These are phyloP conservation scores for Erodium texanum DNA, from an alignment of 441 rosid genomes.

Conservation along the genomic window DNA sequence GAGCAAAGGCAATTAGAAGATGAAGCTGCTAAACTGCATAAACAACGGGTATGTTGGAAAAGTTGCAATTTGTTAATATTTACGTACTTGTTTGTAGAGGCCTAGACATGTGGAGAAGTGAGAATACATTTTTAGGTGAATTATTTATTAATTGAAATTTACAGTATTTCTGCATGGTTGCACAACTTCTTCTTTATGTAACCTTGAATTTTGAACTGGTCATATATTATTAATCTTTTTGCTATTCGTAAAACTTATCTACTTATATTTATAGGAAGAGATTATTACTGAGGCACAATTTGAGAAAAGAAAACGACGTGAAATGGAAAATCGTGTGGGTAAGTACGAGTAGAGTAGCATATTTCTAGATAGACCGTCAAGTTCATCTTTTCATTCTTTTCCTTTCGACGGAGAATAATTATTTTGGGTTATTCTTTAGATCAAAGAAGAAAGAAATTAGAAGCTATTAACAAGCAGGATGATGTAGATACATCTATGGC, in stretches of 20 bases:
- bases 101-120: conserved; percentile 8
- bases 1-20: conserved; percentile 65
- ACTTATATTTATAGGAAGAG: conserved; percentile 48
- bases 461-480: conserved; percentile 51
- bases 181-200: conserved; percentile 7
- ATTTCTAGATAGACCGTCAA: conserved; percentile 2
- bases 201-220: conserved; percentile 4
- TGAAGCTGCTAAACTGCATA: conserved; percentile 59
- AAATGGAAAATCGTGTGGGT: conserved; percentile 46
- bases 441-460: conserved; percentile 56
- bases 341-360: conserved; percentile 21
- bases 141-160: neutral
- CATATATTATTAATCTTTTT: conserved; percentile 1
- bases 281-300: conserved; percentile 29
- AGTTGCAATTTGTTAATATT: neutral
- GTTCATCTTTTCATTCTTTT: conserved; percentile 1
- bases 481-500: conserved; percentile 55
- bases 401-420: neutral
- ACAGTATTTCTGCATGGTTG: neutral
- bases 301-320: conserved; percentile 49
- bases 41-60: conserved; percentile 46
- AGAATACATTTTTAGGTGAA: neutral
- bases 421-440: conserved; percentile 28
- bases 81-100: neutral
- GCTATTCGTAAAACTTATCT: neutral